Evolutionary conservation across 352 stramenopile species (phyloP), one percentile per base, ranked within the genome.

Genomic region (Plasmopara viticola): DNA sequence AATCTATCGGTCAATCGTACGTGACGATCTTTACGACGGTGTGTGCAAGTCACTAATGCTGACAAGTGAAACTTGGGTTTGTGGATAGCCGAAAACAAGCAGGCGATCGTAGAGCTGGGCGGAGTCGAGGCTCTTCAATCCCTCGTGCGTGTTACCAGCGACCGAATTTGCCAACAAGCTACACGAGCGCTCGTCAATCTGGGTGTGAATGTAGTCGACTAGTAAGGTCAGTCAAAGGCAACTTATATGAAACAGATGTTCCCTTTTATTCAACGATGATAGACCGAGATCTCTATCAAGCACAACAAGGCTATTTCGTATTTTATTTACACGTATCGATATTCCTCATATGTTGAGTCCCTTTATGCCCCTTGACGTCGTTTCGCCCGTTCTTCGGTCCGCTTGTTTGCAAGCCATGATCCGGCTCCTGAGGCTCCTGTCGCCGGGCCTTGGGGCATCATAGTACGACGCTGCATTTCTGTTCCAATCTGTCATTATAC

Each of bases 1-100:
- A 98, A 98, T 52, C 73, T 98, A 20, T 96, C 86, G 13, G 88
- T 98, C 34, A 96, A 97, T 51, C 73, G 84, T 94, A 80, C 48
- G 83, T 84, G 28, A 34, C 14, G 14, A 33, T 15, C 4, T 35
- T 28, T 51, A 9, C 28, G 12, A 15, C 20, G 20, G 7, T 33
- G 9, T 18, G 8, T 33, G 3, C 28, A 9, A 25, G n/a, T n/a
- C 6, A 15, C 7, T 18, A 41, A 17, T 18, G 12, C n/a, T 41
- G 12, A 41, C 1, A n/a, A 17, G 5, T 41, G n/a, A 8, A 8
- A 7, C 9, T 41, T 17, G 5, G n/a, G 12, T 15, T 41, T 38
- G 43, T 33, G 28, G 53, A 15, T 46, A 94, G 84, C 78, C 9
- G 78, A 90, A 52, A 96, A 96, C 76, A 94, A 96, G 55, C 78